A percentile compares a stretch with the other conserved stretches of the same genome.
These are phyloP conservation scores for Ophiocordyceps camponoti-leonardi DNA, from an alignment of 2,329 filamentous ascomycete genomes.

Conservation along the genomic window DNA sequence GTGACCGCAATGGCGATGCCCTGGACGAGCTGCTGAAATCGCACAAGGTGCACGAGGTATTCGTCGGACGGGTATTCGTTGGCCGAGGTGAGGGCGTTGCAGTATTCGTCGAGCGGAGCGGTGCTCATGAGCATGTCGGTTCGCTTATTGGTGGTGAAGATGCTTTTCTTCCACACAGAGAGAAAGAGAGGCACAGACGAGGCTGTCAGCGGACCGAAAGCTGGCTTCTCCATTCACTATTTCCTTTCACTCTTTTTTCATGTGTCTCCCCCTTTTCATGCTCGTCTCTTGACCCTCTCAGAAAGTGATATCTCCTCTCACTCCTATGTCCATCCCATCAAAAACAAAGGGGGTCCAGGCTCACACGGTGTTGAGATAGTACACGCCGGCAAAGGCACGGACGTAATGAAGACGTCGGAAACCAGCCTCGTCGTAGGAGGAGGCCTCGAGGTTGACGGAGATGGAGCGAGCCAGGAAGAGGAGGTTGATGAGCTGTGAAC, in stretches of 20 bases:
- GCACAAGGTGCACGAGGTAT: constrained; percentile 26
- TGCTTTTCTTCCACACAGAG: constrained; percentile 8
- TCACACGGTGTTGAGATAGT: constrained; percentile 31
- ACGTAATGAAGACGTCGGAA: constrained; percentile 22
- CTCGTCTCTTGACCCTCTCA: too few species aligned
- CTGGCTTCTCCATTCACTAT: too few species aligned
- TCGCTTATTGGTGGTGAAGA: constrained; percentile 28
- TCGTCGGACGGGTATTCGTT: constrained; percentile 26
- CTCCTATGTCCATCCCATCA: too few species aligned
- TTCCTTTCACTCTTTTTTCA: too few species aligned
- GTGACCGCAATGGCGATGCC: constrained; percentile 24
- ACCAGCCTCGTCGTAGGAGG: constrained; percentile 7
- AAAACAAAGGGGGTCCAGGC: constrained; percentile 5
- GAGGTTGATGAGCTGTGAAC: constrained; percentile 30
- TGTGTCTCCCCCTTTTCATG: too few species aligned
- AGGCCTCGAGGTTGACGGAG: constrained; percentile 22
- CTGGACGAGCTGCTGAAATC: constrained; percentile 29
- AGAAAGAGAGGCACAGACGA: background rate
- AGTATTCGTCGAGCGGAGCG: constrained; percentile 24
- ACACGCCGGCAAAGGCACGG: constrained; percentile 29
- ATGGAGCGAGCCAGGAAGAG: constrained; percentile 29
- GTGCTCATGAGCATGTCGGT: constrained; percentile 30
- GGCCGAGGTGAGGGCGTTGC: constrained; percentile 21
- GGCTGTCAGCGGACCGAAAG: background rate
- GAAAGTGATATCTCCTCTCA: too few species aligned